phyloP scores from a whole-genome alignment of 1,284 basidiomycete species.

The Erythrobasidium hasegawianum region DNA sequence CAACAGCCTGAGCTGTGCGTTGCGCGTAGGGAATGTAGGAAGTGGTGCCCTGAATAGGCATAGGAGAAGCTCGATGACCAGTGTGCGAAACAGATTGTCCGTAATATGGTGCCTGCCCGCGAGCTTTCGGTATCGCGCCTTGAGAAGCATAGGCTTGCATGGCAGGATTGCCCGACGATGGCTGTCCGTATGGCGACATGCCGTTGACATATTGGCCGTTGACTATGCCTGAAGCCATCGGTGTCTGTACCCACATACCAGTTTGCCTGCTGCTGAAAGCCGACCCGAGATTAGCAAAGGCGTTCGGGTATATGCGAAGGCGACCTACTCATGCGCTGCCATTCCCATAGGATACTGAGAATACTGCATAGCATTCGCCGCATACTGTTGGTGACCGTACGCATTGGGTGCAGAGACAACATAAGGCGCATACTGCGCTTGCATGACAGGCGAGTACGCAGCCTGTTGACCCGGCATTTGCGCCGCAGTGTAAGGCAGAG shows the following conservation, averaged over 20 bases:
- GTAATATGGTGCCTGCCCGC: too few species aligned
- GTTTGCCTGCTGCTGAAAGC: background rate
- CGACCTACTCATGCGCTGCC: background rate
- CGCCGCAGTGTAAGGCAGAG: background rate
- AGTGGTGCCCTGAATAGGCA: too few species aligned
- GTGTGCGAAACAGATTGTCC: too few species aligned
- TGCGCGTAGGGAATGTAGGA: too few species aligned
- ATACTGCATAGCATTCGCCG: background rate
- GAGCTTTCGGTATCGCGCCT: too few species aligned
- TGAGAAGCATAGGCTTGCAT: too few species aligned
- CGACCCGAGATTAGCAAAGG: background rate
- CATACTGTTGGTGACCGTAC: background rate
- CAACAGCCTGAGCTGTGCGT: background rate
- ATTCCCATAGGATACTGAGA: background rate
- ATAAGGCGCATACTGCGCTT: background rate
- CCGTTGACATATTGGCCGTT: background rate
- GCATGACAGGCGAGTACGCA: background rate
- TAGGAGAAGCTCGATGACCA: too few species aligned
- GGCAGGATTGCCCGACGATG: too few species aligned
- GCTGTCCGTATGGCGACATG: slow-evolving; percentile 10
- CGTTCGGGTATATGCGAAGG: background rate
- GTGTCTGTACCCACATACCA: background rate
- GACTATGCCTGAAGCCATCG: background rate
- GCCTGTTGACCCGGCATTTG: background rate
- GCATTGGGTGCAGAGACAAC: background rate